Base-by-base conservation (phyloP, 2,329 filamentous ascomycete genomes). In the Plenodomus lindquistii region DNA sequence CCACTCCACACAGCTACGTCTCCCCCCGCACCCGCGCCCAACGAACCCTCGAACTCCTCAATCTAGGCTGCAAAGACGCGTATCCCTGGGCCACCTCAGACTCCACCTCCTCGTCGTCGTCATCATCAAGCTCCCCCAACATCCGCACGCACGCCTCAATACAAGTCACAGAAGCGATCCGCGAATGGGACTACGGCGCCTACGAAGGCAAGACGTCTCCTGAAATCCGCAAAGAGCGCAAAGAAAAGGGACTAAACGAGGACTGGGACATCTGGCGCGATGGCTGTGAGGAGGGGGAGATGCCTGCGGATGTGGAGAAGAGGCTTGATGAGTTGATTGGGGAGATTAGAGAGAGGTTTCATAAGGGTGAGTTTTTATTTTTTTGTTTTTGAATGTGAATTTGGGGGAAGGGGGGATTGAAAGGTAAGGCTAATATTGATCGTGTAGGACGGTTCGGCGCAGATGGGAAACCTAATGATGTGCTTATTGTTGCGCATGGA, bases 231-330 rank as follows among this genome's bases (percentile, higher is more conserved):
- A 63, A 70, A 21, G 55, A 71, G 51, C 74, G 83, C 48, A 69
- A 74, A 52, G 57, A 74, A 46, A 69, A 73, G 8, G 81, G 81
- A 75, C 57, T 81, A 82, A 42, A 77, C 74, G 50, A 76, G 80
- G 62, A 76, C 29, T 95, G 89, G 90, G 88, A 94, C 73, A 95
- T 95, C 53, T 95, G 90, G 90, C 80, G 79, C 21, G 89, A 95
- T 63, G 91, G 90, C 0, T 95, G 91, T 70, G 87, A 86, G 0
- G 88, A 86, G 2, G 91, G 90, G 70, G 90, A 95, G 85, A 88
- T 73, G 37, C 89, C 92, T 0, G 77, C 84, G 35, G 83, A 96
- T 35, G 81, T 96, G 16, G 87, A 86, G 0, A 72, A 76, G 24
- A 82, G 92, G 1, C 75, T 96, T 0, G 91, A 97, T 68, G 76